Base-by-base conservation (phyloP, 139 green algal species). In the Coccomyxa sp. region DNA sequence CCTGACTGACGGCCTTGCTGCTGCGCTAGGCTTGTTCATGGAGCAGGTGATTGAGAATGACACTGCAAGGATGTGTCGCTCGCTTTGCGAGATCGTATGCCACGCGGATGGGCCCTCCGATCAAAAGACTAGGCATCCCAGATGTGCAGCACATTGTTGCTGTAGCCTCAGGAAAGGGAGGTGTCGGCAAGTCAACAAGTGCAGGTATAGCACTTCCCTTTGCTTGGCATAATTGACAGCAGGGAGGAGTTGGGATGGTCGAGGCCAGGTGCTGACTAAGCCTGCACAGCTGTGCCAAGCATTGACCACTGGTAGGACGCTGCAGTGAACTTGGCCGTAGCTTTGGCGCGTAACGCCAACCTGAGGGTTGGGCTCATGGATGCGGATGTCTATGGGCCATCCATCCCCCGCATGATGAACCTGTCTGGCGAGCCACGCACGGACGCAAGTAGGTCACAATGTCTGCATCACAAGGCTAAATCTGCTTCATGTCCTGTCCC, bases 361-460 rank as follows among this genome's bases (percentile, higher is more conserved):
- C 85, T 96, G 76, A 83, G 81, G 1, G 93, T 98, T 39, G 95
- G 95, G 0, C 76, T 98, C 14, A 73, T 98, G 40, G 95, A 98
- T 84, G 95, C 93, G 0, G 95, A 98, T 70, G 91, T 98, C 12
- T 95, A 95, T 77, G 95, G 95, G 0, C 95, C 95, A 18, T 97
- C 91, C 0, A 75, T 97, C 0, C 93, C 91, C 1, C 88, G 80
- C 0, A 87, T 98, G 80, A 95, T 98, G 88, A 90, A 92, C 74
- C 74, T 98, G 9, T 16, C 68, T 7, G 92, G 91, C 34, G 86
- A 86, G 70, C 89, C 90, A 38, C 37, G 41, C 16, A 73, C 35
- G 24, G 29, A 79, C 6, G 27, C 72, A 38, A 82, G 75, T 39
- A 34, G 8, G 81, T 39, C 38, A 50, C 27, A 8, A 16, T 54